A percentile compares a stretch with the other conserved stretches of the same genome.
Evolutionary conservation across 108 stramenopile species (phyloP).

Genomic region (Pseudonitzschia pungens): DNA sequence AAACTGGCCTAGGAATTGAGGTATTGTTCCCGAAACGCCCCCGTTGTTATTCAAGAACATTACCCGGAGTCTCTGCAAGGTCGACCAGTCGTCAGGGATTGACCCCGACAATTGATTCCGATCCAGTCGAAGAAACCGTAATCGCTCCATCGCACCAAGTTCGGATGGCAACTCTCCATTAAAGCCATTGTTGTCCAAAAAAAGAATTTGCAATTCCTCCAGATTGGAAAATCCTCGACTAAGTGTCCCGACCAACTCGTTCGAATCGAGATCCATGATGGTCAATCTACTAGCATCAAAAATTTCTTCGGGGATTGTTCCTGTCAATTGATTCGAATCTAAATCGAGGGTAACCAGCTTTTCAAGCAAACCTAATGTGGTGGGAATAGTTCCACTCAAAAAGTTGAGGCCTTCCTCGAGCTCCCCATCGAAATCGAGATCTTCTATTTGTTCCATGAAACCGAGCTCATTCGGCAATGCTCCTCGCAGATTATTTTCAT

Average conservation of each 20-base stretch:
- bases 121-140: slow-evolving; percentile 33
- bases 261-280: slow-evolving; percentile 57
- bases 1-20: slow-evolving; percentile 36
- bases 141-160: slow-evolving; percentile 25
- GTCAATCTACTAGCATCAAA: slow-evolving; percentile 37
- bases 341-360: slow-evolving; percentile 34
- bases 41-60: slow-evolving; percentile 35
- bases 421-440: slow-evolving; percentile 39
- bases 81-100: slow-evolving; percentile 27
- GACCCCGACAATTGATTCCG: slow-evolving; percentile 36
- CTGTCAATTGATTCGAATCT: slow-evolving; percentile 38
- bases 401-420: slow-evolving; percentile 11
- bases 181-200: slow-evolving; percentile 34
- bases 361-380: slow-evolving; percentile 22
- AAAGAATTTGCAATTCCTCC: slow-evolving; percentile 32
- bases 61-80: slow-evolving; percentile 13
- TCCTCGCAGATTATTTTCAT: slow-evolving; percentile 42
- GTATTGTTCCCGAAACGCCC: slow-evolving; percentile 40
- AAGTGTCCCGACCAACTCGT: slow-evolving; percentile 64
- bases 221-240: slow-evolving; percentile 42
- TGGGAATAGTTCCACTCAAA: slow-evolving; percentile 38
- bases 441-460: slow-evolving; percentile 17
- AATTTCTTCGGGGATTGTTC: slow-evolving; percentile 38
- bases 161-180: slow-evolving; percentile 38
- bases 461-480: slow-evolving; percentile 26